Evolutionary conservation across 495 filamentous ascomycete genomes (phyloP).

Genomic region (Acidomyces sp.): DNA sequence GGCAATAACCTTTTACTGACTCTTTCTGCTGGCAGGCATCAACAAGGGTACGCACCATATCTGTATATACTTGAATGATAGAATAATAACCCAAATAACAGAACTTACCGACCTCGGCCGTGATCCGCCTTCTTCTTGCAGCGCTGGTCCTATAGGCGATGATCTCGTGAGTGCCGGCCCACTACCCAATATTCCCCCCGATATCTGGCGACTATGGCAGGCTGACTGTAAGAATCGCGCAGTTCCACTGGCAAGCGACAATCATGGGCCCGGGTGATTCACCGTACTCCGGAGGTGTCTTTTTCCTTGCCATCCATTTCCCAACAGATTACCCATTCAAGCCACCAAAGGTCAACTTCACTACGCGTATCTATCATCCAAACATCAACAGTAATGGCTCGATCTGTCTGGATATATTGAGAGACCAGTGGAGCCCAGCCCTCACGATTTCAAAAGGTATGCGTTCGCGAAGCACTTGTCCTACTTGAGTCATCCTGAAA

Average conservation of each 20-base stretch:
- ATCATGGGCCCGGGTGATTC: constrained; percentile 99
- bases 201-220: too few relatives aligned
- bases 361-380: constrained; percentile 96
- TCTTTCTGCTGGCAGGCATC: not conserved
- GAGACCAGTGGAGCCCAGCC: constrained; percentile 98
- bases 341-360: constrained; percentile 99
- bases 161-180: constrained; percentile 65
- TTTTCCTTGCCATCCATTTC: constrained; percentile 97
- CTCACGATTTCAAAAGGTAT: constrained; percentile 96
- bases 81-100: constrained; percentile 29
- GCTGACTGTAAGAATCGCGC: too few relatives aligned
- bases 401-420: constrained; percentile 94
- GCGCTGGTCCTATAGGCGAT: constrained; percentile 89
- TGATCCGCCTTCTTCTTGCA: constrained; percentile 97
- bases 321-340: constrained; percentile 99
- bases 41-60: not conserved
- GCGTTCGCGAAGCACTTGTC: constrained; percentile 15
- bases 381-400: constrained; percentile 99
- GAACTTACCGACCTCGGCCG: constrained; percentile 97
- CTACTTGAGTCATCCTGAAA: not conserved
- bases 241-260: constrained; percentile 99
- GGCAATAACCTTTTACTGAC: not conserved
- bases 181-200: too few relatives aligned
- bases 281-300: constrained; percentile 92
- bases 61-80: not conserved